A percentile compares a stretch with the other conserved stretches of the same genome.
These are phyloP conservation scores for Rhazya stricta DNA, from an alignment of 257 asterid genomes.

Conservation along the genomic window DNA sequence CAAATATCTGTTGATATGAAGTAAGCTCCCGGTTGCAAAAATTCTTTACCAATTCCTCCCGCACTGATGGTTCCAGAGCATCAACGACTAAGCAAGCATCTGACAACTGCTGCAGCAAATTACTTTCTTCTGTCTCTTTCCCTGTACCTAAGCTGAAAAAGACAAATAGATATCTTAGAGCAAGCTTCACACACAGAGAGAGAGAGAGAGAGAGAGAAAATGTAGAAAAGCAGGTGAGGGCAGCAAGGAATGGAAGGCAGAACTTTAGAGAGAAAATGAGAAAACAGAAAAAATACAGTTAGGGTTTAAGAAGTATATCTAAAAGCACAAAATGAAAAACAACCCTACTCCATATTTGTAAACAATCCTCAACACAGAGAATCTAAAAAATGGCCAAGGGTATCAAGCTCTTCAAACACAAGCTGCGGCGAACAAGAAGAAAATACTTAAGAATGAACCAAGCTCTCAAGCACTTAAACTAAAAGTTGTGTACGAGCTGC, in stretches of 20 bases:
- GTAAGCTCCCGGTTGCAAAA: constrained; percentile 93
- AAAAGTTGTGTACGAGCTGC: neutral
- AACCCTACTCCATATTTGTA: too few species aligned
- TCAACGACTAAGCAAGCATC: constrained; percentile 97
- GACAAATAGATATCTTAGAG: constrained; percentile 3
- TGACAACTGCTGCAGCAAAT: constrained; percentile 85
- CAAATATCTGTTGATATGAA: constrained; percentile 93
- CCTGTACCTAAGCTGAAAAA: constrained; percentile 90
- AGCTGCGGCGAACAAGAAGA: neutral
- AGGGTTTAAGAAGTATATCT: neutral
- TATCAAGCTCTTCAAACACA: neutral
- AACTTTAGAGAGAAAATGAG: neutral
- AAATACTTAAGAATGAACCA: neutral
- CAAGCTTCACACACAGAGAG: neutral
- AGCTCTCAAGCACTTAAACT: neutral
- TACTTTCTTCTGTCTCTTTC: constrained; percentile 83
- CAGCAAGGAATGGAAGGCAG: neutral
- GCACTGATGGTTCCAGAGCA: constrained; percentile 97
- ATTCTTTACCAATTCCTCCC: constrained; percentile 87
- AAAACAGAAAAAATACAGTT: neutral
- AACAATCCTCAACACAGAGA: neutral
- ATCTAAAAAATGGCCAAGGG: neutral
- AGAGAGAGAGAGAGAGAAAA: constrained; percentile 6
- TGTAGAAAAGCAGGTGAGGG: constrained; percentile 11
- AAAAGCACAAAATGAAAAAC: neutral